Base-by-base conservation (phyloP, 2,329 filamentous ascomycete species). In the Phialophora expanda region DNA sequence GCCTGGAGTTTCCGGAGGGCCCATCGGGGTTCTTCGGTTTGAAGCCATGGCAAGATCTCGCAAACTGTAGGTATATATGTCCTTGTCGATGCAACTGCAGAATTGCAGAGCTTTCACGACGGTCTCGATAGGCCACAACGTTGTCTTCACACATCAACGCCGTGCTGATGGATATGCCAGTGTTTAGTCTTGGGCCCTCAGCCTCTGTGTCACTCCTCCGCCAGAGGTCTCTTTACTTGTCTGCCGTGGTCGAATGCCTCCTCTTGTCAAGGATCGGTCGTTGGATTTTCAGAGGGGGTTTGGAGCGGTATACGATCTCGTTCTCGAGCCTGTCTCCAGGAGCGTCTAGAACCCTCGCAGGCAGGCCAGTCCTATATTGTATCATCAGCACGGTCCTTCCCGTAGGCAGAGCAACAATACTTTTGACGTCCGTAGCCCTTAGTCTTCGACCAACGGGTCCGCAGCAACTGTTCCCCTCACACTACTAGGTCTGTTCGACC, bases 1-100 rank as follows among this genome's bases (percentile, higher is more conserved):
- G 69, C 78, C 81, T 2, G 80, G 79, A 4, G 79, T 81, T 67
- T 82, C 79, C 12, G 80, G 81, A 75, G 32, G 80, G 73, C 20
- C 76, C 76, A 74, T 78, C n/a, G 56, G 12, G 62, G 60, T 70
- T 62, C 57, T 65, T 59, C 64, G 73, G 26, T 67, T 64, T 56
- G 67, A 65, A 64, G 65, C 54, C 67, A 69, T 69, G 17, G 8
- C 53, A 11, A 17, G 50, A 51, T 53, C 9, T 53, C 46, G n/a
- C 58, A 20, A 38, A 24, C 28, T 8, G 4, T 41, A 22, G 24
- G 9, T 14, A 20, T 41, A 24, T 53, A 41, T 51, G 22, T 51
- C 48, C 48, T 51, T 22, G 20, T 51, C 48, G 20, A 5, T 26
- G 20, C 20, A 24, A 28, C 20, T 14, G 48, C 20, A 51, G 6